Evolutionary conservation across 805 yeast species (phyloP), one percentile per base, ranked within the genome.

Genomic region (Pichia ethanolica): DNA sequence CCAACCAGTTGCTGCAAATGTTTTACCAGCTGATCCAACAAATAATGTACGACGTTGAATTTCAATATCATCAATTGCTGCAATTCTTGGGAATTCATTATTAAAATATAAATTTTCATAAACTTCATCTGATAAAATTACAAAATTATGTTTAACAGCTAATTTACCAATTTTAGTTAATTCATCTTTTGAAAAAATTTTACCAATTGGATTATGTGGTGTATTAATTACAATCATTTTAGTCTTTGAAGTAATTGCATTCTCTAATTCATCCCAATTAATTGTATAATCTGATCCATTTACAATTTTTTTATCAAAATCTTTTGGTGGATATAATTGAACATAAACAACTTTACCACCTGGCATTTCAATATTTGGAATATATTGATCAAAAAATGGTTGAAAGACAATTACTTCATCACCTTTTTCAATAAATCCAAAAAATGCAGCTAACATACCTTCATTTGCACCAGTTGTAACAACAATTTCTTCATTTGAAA

Each of bases 1-100:
- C 97, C 98, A 93, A 47, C 99, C 99, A 11, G 99, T 93, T 41
- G 96, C 96, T n/a, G 97, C 96, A 71, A 93, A 93, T 0, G 96
- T 82, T 68, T 93, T 93, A 55, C 99, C 99, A 7, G 97, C 99
- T 32, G 97, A 88, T 1, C 98, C 98, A 26, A 93, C 95, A 4
- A 97, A 83, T 49, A 93, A 70, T 0, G 97, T 88, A 60, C 89
- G 72, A 50, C 79, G 79, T 30, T 78, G 83, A 52, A 89, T 77
- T 59, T 89, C 96, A 5, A 91, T 90, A 5, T 82, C 72, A 5
- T 50, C 40, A 48, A 91, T 70, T 3, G 88, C 80, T 2, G 97
- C 95, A 44, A 93, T 84, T 62, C 98, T 78, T 7, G 91, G 83
- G 67, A 91, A 89, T 32, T 46, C 39, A 3, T 64, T 66, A 3